phyloP scores from a whole-genome alignment of 371 early-diverging fungal genomes.

The Mucor saturninus region DNA sequence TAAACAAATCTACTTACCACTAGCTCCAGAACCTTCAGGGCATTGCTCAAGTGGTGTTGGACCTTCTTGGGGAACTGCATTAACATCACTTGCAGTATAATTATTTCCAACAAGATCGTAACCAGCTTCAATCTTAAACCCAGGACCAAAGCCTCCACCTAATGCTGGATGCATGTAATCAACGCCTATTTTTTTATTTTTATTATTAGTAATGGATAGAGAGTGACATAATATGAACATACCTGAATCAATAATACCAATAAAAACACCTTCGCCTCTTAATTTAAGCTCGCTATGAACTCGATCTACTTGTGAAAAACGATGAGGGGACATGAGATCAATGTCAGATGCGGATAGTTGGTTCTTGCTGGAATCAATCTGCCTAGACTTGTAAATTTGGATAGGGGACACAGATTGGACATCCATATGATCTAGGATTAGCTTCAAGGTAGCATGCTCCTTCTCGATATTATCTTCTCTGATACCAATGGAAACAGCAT shows the following conservation, averaged over 20 bases:
- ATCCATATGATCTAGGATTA: neutral
- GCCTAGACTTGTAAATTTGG: neutral
- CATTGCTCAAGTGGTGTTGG: constrained; percentile 33
- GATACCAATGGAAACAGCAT: neutral
- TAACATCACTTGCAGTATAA: constrained; percentile 27
- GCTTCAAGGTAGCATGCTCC: too few species aligned
- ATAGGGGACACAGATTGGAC: neutral
- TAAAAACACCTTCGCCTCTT: constrained; percentile 29
- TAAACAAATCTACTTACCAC: neutral
- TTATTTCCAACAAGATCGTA: constrained; percentile 65
- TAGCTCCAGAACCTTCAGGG: constrained; percentile 6
- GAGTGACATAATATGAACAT: neutral
- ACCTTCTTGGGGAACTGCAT: constrained; percentile 10
- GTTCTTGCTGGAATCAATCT: neutral
- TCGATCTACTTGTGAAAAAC: constrained; percentile 21
- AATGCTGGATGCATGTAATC: constrained; percentile 74
- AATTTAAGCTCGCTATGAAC: neutral
- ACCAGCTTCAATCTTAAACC: constrained; percentile 64
- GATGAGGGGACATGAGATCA: constrained; percentile 24
- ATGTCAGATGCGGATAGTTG: neutral
- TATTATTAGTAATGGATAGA: too few species aligned
- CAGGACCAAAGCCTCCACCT: constrained; percentile 70
- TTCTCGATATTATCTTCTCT: neutral
- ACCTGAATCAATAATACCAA: constrained; percentile 50
- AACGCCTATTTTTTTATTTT: constrained; percentile 28